Percentiles rank a stretch among this genome's conserved stretches.
Conservation (phyloP, 345 rosid genomes). For the Dipteronia dyeriana region DNA sequence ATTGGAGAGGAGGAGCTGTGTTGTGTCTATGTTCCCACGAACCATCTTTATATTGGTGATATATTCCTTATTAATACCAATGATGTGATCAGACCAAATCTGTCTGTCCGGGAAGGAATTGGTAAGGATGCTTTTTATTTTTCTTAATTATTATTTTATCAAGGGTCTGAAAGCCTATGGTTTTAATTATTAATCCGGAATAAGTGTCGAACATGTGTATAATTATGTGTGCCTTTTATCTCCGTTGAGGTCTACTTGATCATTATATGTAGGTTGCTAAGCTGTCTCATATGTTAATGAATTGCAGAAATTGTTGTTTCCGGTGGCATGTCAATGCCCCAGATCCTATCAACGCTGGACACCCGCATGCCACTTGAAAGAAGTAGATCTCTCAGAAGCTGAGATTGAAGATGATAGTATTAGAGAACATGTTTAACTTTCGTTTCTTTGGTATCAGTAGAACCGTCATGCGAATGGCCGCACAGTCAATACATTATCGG, state of each 20-base stretch:
- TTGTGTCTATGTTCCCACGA: constrained; percentile 96
- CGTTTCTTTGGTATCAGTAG: constrained; percentile 10
- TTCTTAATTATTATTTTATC: background rate
- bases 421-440: constrained; percentile 27
- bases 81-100: constrained; percentile 94
- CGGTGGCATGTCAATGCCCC: constrained; percentile 99
- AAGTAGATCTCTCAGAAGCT: constrained; percentile 61
- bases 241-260: background rate
- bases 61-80: constrained; percentile 74
- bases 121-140: constrained; percentile 48
- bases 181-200: background rate
- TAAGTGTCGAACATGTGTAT: background rate
- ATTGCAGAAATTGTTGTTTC: constrained; percentile 93
- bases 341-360: constrained; percentile 72
- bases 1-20: constrained; percentile 92
- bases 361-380: constrained; percentile 51
- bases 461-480: constrained; percentile 11
- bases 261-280: constrained; percentile 6
- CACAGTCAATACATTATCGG: constrained; percentile 9
- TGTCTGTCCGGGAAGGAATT: constrained; percentile 96
- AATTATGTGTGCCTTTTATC: background rate
- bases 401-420: constrained; percentile 39
- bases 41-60: constrained; percentile 98
- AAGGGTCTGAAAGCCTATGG: background rate
- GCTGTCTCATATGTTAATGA: constrained; percentile 17